Evolutionary conservation across 164 flowering plant species (phyloP).

Genomic region (Houttuynia cordata): DNA sequence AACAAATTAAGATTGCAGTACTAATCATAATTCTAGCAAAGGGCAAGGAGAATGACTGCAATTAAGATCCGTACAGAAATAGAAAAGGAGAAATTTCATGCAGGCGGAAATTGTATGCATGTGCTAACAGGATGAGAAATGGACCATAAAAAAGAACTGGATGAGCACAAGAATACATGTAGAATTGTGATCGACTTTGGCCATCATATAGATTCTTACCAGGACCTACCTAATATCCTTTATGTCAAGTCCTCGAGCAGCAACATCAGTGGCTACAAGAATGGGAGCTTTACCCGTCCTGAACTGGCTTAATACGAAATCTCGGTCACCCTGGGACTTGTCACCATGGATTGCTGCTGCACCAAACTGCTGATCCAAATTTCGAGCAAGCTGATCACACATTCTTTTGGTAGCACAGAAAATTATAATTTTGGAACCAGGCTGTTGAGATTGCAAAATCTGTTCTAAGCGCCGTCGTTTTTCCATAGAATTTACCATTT

Average conservation of each 20-base stretch:
- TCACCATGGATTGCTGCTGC: constrained; percentile 93
- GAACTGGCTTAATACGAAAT: constrained; percentile 60
- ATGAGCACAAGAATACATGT: background rate
- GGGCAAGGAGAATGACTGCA: background rate
- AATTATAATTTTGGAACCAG: constrained; percentile 65
- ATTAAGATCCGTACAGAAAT: background rate
- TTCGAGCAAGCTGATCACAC: constrained; percentile 76
- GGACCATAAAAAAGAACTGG: background rate
- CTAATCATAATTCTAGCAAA: no score
- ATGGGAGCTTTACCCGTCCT: constrained; percentile 66
- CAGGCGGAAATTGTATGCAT: background rate
- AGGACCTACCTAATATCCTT: constrained; percentile 68
- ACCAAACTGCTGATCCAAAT: constrained; percentile 47
- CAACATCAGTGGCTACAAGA: constrained; percentile 91
- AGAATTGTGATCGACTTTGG: background rate
- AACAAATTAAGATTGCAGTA: background rate
- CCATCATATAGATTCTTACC: background rate
- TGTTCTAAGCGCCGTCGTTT: constrained; percentile 69
- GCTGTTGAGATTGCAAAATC: constrained; percentile 68
- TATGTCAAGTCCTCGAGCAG: constrained; percentile 76
- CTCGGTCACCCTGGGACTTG: constrained; percentile 80
- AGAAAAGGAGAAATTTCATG: background rate
- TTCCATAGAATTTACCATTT: constrained; percentile 48
- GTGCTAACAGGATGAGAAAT: background rate
- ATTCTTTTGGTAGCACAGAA: constrained; percentile 85